Conservation (phyloP, 2,329 filamentous ascomycete genomes). For the Diaporthe caulivora region DNA sequence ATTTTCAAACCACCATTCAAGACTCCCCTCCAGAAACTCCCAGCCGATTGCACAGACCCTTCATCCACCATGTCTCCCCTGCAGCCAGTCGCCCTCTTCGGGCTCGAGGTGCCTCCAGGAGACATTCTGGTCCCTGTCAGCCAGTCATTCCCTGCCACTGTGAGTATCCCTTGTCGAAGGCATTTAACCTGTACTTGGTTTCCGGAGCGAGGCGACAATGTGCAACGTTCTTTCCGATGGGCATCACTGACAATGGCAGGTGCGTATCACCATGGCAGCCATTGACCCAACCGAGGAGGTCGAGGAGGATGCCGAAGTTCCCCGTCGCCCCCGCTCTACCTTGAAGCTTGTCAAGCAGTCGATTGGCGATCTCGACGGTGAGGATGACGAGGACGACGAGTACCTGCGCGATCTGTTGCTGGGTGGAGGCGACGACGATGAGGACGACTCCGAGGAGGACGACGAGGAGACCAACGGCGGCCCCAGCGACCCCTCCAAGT, state of each 20-base stretch:
- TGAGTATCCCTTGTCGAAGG: slow-evolving; percentile 62
- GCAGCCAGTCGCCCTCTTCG: slow-evolving; percentile 83
- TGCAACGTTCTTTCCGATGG: neutral
- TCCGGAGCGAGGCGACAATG: neutral
- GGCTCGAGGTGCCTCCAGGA: slow-evolving; percentile 89
- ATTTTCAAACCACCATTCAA: neutral
- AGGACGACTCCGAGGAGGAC: slow-evolving; percentile 63
- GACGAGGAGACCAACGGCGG: slow-evolving; percentile 84
- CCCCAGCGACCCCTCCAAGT: slow-evolving; percentile 90
- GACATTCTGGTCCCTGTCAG: slow-evolving; percentile 85
- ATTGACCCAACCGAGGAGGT: slow-evolving; percentile 88
- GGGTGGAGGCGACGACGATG: slow-evolving; percentile 62
- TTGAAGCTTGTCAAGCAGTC: slow-evolving; percentile 89
- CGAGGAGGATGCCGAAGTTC: slow-evolving; percentile 73
- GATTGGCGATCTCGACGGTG: slow-evolving; percentile 67
- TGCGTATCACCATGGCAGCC: slow-evolving; percentile 98
- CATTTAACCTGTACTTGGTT: neutral
- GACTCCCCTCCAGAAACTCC: slow-evolving; percentile 13
- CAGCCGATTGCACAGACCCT: neutral
- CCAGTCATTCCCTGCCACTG: slow-evolving; percentile 84
- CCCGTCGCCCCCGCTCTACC: slow-evolving; percentile 80
- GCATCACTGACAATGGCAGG: slow-evolving; percentile 63
- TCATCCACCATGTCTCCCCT: slow-evolving; percentile 65
- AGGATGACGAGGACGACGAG: slow-evolving; percentile 76
- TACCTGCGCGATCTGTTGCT: slow-evolving; percentile 69